Evolutionary conservation across 805 yeast species (phyloP).

Genomic region (Saccharomycopsis fermentans): DNA sequence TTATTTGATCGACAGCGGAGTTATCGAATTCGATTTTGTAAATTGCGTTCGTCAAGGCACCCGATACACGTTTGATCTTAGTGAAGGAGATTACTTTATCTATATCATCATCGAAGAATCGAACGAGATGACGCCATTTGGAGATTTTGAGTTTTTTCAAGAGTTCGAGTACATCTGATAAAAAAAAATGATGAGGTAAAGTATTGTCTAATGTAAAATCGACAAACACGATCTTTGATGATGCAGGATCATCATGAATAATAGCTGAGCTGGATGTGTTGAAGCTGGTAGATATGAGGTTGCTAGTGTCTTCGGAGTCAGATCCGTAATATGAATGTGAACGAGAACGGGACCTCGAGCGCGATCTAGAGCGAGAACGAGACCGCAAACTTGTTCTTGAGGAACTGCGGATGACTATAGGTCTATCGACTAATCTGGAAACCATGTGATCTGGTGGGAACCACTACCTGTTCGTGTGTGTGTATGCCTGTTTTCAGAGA

Average conservation of each 20-base stretch:
- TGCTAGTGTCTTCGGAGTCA: slow-evolving; percentile 12
- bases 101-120: slow-evolving; percentile 26
- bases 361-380: slow-evolving; percentile 27
- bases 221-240: slow-evolving; percentile 35
- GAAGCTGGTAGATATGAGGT: neutral
- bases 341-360: slow-evolving; percentile 25
- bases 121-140: slow-evolving; percentile 60
- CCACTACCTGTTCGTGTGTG: too few species aligned
- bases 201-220: slow-evolving; percentile 60
- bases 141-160: slow-evolving; percentile 55
- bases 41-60: slow-evolving; percentile 89
- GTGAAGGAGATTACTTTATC: slow-evolving; percentile 32
- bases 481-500: too few species aligned
- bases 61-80: slow-evolving; percentile 60
- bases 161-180: slow-evolving; percentile 64
- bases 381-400: slow-evolving; percentile 24
- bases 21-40: slow-evolving; percentile 51
- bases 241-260: neutral
- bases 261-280: neutral
- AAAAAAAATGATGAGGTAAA: slow-evolving; percentile 75
- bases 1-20: neutral
- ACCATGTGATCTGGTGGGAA: neutral
- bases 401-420: slow-evolving; percentile 12
- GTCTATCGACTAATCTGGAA: slow-evolving; percentile 12
- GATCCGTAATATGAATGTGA: slow-evolving; percentile 22